Base-by-base conservation (phyloP, 169 alveolate species). In the Plasmodium cynomolgi region DNA sequence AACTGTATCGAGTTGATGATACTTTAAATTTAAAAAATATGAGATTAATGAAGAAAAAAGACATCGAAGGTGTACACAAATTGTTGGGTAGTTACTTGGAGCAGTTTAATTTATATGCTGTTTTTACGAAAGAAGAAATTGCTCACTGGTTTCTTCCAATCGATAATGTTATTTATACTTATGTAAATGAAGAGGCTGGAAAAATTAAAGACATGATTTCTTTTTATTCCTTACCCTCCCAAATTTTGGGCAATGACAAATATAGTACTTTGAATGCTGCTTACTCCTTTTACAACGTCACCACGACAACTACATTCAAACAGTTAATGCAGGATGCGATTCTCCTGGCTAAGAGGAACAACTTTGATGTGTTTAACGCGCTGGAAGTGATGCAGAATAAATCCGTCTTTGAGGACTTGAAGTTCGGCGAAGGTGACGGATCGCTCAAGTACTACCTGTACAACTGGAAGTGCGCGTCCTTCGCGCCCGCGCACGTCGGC, bases 341-440 rank as follows among this genome's bases (percentile, higher is more conserved):
- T 31, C 96, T 98, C 81, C 71, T 97, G 81, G 99, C 99, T 11
- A 98, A 98, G 54, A 88, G 95, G 72, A 96, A 97, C 74, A 97
- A 96, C 62, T 98, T 98, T 84, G 99, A 99, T 95, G 99, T 98
- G 3, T 99, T 97, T 97, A 99, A 99, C 96, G 99, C 99, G 23
- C 95, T 99, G 77, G 99, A 98, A 94, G 98, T 99, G 75, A 98
- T 98, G 99, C 99, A 99, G 50, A 99, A 99, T 95, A 93, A 93
- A 31, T 86, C 96, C 72, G 94, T 98, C 44, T 96, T 99, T 29
- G 97, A 98, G 96, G 98, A 98, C 56, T 95, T 98, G 95, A 97
- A 98, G 77, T 99, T 99, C 95, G 99, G 99, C 13, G 95, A 96
- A 26, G 99, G 99, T 1, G 99, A 98, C 90, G 99, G 99, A n/a